A percentile compares a stretch with the other conserved stretches of the same genome.
phyloP scores from a whole-genome alignment of 257 asterid genomes.

The Asclepias syriaca region DNA sequence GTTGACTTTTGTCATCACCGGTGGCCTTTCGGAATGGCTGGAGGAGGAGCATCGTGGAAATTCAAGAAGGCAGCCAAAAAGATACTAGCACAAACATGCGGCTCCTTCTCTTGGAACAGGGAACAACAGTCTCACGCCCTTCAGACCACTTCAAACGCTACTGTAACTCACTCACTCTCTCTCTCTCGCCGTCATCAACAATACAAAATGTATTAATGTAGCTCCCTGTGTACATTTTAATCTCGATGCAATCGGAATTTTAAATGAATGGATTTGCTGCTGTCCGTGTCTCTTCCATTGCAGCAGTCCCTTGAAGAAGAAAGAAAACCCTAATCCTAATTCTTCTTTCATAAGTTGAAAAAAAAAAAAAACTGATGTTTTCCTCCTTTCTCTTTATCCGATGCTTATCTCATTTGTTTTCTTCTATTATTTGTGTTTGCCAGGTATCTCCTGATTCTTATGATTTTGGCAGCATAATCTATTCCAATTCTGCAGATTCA shows the following conservation, averaged over 20 bases:
- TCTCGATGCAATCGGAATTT: not conserved
- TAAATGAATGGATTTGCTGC: not conserved
- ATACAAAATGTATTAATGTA: not conserved
- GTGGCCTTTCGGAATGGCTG: constrained; percentile 28
- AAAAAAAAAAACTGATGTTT: not conserved
- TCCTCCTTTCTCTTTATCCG: not conserved
- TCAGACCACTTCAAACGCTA: constrained; percentile 28
- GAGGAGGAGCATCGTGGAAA: constrained; percentile 54
- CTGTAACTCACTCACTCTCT: constrained; percentile 22
- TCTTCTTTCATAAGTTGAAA: not conserved
- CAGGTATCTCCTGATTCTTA: constrained; percentile 46
- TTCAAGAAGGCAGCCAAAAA: constrained; percentile 70
- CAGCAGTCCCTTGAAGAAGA: not conserved
- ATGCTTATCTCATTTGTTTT: not conserved
- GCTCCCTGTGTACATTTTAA: constrained; percentile 5
- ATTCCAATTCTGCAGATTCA: constrained; percentile 33
- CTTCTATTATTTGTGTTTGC: not conserved
- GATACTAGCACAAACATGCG: constrained; percentile 63
- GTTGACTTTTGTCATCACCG: not conserved
- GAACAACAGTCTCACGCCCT: constrained; percentile 25
- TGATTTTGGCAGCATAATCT: constrained; percentile 10
- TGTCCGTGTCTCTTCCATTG: not conserved
- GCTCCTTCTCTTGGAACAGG: constrained; percentile 39
- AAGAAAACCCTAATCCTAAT: constrained; percentile 3
- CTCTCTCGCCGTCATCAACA: not conserved